A percentile compares a stretch with the other conserved stretches of the same genome.
Conservation (phyloP, 306 rosid species). For the Trifolium pratense region DNA sequence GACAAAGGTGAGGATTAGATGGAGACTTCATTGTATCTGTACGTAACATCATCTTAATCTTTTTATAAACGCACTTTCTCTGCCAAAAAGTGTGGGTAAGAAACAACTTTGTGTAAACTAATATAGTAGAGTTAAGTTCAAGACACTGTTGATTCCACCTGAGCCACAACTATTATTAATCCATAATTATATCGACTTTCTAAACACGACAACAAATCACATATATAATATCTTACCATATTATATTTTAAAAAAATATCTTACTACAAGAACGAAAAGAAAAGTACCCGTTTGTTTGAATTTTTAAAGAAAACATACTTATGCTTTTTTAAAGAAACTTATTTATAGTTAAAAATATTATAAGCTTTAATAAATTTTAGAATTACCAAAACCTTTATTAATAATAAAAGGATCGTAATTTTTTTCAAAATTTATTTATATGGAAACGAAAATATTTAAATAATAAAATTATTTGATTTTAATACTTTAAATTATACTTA, state of each 20-base stretch:
- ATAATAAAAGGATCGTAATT: no score
- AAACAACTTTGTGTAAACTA: slow-evolving; percentile 33
- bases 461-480: no score
- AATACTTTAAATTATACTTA: no score
- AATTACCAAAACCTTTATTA: background rate
- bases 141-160: slow-evolving; percentile 29
- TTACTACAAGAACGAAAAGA: background rate
- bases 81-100: background rate
- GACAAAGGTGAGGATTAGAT: background rate
- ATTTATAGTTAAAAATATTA: background rate
- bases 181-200: slow-evolving; percentile 34
- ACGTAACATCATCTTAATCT: slow-evolving; percentile 37
- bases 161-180: background rate
- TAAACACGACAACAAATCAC: background rate
- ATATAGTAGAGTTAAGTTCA: slow-evolving; percentile 23
- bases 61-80: background rate
- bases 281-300: background rate
- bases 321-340: background rate
- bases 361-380: background rate
- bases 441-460: no score
- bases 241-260: no score
- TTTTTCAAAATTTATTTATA: no score
- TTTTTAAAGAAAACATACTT: background rate
- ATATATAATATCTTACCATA: no score
- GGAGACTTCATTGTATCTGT: slow-evolving; percentile 29